Base-by-base conservation (phyloP, 768 basidiomycete genomes). In the Xerocomellus intermedius region DNA sequence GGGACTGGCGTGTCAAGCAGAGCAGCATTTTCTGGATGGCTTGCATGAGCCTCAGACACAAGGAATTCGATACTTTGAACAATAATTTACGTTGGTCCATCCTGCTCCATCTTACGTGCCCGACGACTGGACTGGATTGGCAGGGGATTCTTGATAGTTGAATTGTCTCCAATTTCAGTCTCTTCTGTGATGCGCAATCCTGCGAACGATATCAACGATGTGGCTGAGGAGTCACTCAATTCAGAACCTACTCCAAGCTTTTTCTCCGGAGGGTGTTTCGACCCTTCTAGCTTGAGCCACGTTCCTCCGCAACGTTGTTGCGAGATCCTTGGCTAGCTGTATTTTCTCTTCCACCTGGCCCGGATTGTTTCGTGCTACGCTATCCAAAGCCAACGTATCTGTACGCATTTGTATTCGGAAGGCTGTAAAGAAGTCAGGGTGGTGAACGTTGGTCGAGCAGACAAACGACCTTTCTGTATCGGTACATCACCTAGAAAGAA, bases 111-210 rank as follows among this genome's bases (percentile, higher is more conserved):
- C 60, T 70, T 77, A n/a, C 78, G 75, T 42, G 74, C 71, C 46
- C 78, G 78, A 50, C 80, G 80, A 61, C 68, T 77, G 24, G 81
- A 78, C 46, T 81, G 75, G 44, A 73, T 53, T 13, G 74, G 60
- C 1, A 73, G 74, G 10, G 86, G 81, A 44, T 72, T 78, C 71
- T 88, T 93, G 62, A 96, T 82, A 2, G 85, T 78, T 1, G 86
- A 82, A 63, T 98, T 97, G 51, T 86, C 84, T 6, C 94, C 95
- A 8, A 96, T 75, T 64, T 97, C 95, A 0, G 92, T 95, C 50
- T 94, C 79, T 41, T 84, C 73, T 4, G 86, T 93, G 42, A 96
- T 76, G 38, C 82, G 81, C 30, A 97, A 68, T 54, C 79, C 92
- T 93, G 62, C 5, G n/a, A 41, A 21, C 21, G n/a, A 35, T 33